Conservation (phyloP, 805 yeast species). For the Lachancea sp. region DNA sequence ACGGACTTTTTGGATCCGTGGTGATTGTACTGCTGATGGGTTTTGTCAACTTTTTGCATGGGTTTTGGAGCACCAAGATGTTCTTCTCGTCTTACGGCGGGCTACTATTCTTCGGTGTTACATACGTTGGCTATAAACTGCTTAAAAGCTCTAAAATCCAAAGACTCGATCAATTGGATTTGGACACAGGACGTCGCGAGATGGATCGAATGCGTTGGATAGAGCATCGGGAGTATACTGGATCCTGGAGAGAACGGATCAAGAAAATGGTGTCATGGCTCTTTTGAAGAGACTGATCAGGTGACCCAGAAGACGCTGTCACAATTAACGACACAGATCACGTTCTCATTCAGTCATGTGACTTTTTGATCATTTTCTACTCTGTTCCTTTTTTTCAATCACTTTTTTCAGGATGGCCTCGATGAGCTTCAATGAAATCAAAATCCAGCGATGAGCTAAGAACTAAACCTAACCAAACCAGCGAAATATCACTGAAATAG, state of each 20-base stretch:
- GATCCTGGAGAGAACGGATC: constrained; percentile 28
- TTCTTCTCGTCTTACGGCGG: constrained; percentile 65
- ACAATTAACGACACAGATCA: too few species aligned
- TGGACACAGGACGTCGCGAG: constrained; percentile 80
- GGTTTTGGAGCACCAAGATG: constrained; percentile 55
- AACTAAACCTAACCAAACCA: background rate
- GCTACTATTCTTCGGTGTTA: constrained; percentile 43
- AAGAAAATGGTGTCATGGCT: constrained; percentile 30
- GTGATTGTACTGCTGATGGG: constrained; percentile 53
- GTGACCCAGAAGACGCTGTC: too few species aligned
- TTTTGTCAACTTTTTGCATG: constrained; percentile 48
- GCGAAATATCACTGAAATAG: background rate
- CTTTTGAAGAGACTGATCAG: constrained; percentile 18
- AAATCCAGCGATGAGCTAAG: background rate
- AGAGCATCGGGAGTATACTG: constrained; percentile 46
- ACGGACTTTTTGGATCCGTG: constrained; percentile 52
- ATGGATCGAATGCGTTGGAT: constrained; percentile 78
- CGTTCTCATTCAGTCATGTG: too few species aligned
- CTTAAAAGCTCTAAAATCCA: constrained; percentile 58
- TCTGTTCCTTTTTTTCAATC: too few species aligned
- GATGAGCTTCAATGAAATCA: constrained; percentile 10
- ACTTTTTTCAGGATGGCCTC: background rate
- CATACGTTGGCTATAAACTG: constrained; percentile 50
- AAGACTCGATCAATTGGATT: constrained; percentile 66
- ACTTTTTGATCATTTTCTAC: too few species aligned